Evolutionary conservation across 1,139 yeast genomes (phyloP), one percentile per base, ranked within the genome.

Genomic region (Candida smagusa): DNA sequence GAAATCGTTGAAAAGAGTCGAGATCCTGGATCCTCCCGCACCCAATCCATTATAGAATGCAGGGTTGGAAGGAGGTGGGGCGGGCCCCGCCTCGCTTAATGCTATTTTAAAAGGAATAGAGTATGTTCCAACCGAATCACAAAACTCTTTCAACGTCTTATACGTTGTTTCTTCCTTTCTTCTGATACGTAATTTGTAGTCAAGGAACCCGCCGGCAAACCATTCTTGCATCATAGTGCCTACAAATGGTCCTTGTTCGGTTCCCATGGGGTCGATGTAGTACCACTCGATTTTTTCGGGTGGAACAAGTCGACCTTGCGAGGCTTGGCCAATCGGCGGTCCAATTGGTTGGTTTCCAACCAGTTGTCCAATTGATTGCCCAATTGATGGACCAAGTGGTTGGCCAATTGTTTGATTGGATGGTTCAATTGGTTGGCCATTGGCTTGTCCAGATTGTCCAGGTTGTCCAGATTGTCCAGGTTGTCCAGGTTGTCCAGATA

Each of bases 181-280:
- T 44, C 85, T 72, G 39, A 87, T 67, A 34, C 65, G 63, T 46
- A 87, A 63, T 41, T 76, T 79, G 11, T 68, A 69, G 36, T 65
- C 67, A 45, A 87, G 68, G 60, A 84, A 85, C 2, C 82, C 81
- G 24, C 74, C 77, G 5, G 72, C 56, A 43, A 74, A 76, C 96
- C 96, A 87, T 37, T 70, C 79, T 47, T 86, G 94, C 96, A 87
- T 87, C 65, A 75, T 62, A 22, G 66, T 61, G 1, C 94, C 89
- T 37, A 71, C 70, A 56, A 86, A 87, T 2, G 96, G 95, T 19
- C 96, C 96, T 53, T 85, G 95, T 44, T 79, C 82, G 38, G 63
- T 72, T 2, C 86, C 87, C 33, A 73, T 60, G 0, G 87, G 81
- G 54, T 87, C 96, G 40, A 81, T 64, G 53, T 87, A 87, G 42